These are phyloP conservation scores for Salvia miltiorrhiza DNA, from an alignment of 257 asterid genomes.

Conservation along the genomic window DNA sequence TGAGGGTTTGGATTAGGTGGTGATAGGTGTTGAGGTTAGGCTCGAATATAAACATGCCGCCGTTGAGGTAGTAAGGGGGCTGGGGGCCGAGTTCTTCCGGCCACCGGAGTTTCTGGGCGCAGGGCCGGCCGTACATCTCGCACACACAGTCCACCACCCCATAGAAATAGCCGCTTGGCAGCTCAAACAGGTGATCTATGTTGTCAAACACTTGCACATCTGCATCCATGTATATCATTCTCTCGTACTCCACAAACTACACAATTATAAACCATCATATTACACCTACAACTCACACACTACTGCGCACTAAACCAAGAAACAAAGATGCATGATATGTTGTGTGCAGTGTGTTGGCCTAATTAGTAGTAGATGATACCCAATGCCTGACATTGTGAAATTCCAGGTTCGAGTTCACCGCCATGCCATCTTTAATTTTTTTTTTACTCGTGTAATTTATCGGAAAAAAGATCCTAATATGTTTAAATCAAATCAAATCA, in stretches of 20 bases:
- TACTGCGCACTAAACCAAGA: too few relatives aligned
- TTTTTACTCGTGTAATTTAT: too few relatives aligned
- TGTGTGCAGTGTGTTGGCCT: too few relatives aligned
- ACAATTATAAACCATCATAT: not conserved
- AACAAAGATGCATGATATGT: too few relatives aligned
- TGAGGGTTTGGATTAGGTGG: conserved; percentile 26
- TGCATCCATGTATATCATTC: conserved; percentile 56
- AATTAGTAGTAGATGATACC: too few relatives aligned
- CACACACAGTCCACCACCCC: conserved; percentile 61
- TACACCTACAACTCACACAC: too few relatives aligned
- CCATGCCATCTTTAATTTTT: too few relatives aligned
- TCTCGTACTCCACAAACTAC: conserved; percentile 52
- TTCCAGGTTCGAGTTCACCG: too few relatives aligned
- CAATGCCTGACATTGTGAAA: too few relatives aligned
- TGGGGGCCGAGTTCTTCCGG: conserved; percentile 34
- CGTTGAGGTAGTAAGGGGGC: conserved; percentile 46
- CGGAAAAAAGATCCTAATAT: too few relatives aligned
- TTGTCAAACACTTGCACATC: conserved; percentile 53
- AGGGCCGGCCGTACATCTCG: conserved; percentile 43
- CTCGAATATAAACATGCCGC: conserved; percentile 52
- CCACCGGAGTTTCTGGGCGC: conserved; percentile 46
- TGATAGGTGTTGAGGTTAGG: conserved; percentile 32
- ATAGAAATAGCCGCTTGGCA: conserved; percentile 38
- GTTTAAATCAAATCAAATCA: too few relatives aligned
- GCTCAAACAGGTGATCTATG: conserved; percentile 43